Evolutionary conservation across 2,329 filamentous ascomycete genomes (phyloP), one percentile per base, ranked within the genome.

Genomic region (Cladophialophora exuberans): DNA sequence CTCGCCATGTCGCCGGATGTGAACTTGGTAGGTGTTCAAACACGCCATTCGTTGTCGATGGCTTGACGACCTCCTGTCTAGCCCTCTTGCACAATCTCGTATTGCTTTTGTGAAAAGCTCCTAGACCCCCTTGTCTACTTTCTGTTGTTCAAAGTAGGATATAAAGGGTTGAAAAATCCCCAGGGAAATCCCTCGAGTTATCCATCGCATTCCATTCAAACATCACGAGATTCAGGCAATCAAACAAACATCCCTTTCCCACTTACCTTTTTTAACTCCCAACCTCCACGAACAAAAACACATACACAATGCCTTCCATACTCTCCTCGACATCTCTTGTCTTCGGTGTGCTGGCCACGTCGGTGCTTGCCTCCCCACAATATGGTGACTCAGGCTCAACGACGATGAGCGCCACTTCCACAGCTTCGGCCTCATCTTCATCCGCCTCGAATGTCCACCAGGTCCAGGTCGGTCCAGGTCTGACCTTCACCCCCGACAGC

Each of bases 401-500:
- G 18, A 22, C 7, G 5, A 26, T 18, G 17, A 20, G 20, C n/a
- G 10, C 10, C 38, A 38, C 41, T 28, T 25, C 48, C 25, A 30
- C 44, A 2, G 26, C 52, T n/a, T 28, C 53, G 9, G 18, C 43
- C 28, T 42, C 52, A 4, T 33, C 47, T 25, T 39, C 51, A 4
- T 42, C 54, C 28, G 28, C 51, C 10, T 45, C 45, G 11, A 45
- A 42, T 22, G 43, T 61, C 11, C 57, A 63, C 55, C 31, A 48
- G 1, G 61, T 64, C 31, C 22, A 52, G 22, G 62, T 64, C 35
- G 62, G 62, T n/a, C 56, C 58, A 4, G 68, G 71, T 33, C 63
- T 79, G 20, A 66, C 63, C 25, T 81, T 80, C 65, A 68, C 62
- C 9, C 79, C 79, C 2, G 69, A 73, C 52, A 72, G 70, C 31